phyloP scores from a whole-genome alignment of 257 asterid species.

The Nicotiana obtusifolia region DNA sequence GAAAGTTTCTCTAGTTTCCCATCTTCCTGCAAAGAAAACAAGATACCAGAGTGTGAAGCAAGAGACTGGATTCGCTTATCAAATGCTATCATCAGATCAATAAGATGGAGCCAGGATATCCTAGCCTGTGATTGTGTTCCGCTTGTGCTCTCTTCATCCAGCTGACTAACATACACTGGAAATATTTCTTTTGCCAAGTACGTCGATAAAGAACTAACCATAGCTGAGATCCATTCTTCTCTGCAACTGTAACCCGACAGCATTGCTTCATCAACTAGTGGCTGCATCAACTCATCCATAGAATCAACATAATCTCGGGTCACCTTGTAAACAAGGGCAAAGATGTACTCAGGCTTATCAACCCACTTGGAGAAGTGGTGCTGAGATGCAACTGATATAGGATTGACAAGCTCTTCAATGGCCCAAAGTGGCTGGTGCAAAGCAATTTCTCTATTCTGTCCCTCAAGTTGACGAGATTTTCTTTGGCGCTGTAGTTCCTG shows the following conservation, averaged over 20 bases:
- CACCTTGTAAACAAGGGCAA: constrained; percentile 81
- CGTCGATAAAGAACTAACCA: constrained; percentile 71
- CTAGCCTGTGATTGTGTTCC: constrained; percentile 49
- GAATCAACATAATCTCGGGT: constrained; percentile 91
- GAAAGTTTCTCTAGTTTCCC: constrained; percentile 58
- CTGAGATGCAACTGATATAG: constrained; percentile 70
- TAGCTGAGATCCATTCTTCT: constrained; percentile 96
- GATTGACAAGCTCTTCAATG: constrained; percentile 94
- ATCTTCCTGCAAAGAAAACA: constrained; percentile 57
- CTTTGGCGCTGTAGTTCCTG: constrained; percentile 88
- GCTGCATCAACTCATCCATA: constrained; percentile 92
- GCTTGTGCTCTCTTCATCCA: constrained; percentile 49
- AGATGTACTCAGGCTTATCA: constrained; percentile 85
- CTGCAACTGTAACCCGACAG: constrained; percentile 93
- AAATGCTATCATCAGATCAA: constrained; percentile 78
- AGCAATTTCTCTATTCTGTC: constrained; percentile 40
- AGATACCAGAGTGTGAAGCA: constrained; percentile 64
- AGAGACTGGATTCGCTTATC: constrained; percentile 66
- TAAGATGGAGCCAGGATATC: constrained; percentile 69
- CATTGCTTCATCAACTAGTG: constrained; percentile 88
- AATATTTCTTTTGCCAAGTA: constrained; percentile 81
- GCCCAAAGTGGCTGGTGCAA: constrained; percentile 93
- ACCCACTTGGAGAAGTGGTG: constrained; percentile 86
- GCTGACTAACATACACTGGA: constrained; percentile 46
- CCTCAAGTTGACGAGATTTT: constrained; percentile 77